Base-by-base conservation (phyloP, 2,329 filamentous ascomycete species). In the Fusarium coffeatum region DNA sequence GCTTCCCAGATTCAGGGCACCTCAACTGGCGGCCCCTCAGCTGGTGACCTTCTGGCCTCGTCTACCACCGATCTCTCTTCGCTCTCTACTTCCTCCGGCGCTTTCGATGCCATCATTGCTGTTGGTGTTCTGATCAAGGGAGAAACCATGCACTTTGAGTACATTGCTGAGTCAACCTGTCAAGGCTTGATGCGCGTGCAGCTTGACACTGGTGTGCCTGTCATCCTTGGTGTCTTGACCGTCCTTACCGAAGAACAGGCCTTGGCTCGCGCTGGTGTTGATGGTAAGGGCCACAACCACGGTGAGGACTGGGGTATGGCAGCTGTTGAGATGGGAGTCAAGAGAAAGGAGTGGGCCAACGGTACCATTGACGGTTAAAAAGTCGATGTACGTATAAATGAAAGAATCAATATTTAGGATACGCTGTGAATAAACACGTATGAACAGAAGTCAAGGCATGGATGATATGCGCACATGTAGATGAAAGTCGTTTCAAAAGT, bases 61-160 rank as follows among this genome's bases (percentile, higher is more conserved):
- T 87, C 85, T 25, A 87, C 92, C 3, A 86, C 90, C 30, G 92
- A 97, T 79, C 86, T 94, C 32, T 84, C 86, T 28, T 81, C 86
- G 16, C 75, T 83, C 20, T 67, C 84, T 22, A 76, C 73, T 23
- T 64, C 73, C n/a, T 82, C 87, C 61, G 82, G 85, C 59, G 89
- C 93, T 22, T 98, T 98, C 76, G 95, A 98, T 78, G 96, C 96
- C 68, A 90, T 99, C 69, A 94, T 99, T 72, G 94, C 96, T 55
- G 92, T 99, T 73, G 96, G 96, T 59, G 94, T 97, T 59, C 88
- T 99, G 66, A 98, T 99, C 84, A 99, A 99, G 85, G 96, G 96
- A 79, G 93, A 97, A 82, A 98, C 96, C 9, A 98, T 98, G 94
- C 96, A 99, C 83, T 99, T 99, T 77, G 96, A 99, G 83, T 98